A percentile compares a stretch with the other conserved stretches of the same genome.
Evolutionary conservation across 495 filamentous ascomycete genomes (phyloP).

Genomic region (Chaetomium fimeti): DNA sequence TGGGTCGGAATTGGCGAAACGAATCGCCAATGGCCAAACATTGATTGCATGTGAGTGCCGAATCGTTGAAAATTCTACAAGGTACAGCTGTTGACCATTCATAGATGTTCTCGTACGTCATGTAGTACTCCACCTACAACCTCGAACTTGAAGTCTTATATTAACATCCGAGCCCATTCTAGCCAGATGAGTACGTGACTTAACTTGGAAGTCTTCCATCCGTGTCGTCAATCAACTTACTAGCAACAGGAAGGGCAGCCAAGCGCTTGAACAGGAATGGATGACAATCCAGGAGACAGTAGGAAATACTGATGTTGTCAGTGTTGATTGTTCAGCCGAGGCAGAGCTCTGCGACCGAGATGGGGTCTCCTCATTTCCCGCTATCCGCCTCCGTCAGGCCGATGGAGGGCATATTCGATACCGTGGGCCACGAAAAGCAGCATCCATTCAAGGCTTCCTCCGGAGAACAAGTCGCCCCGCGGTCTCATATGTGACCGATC

Average conservation of each 20-base stretch:
- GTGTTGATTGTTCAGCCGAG: conserved; percentile 46
- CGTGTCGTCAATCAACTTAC: neutral
- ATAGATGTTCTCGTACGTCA: conserved; percentile 3
- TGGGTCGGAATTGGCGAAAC: conserved; percentile 32
- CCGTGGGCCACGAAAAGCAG: conserved; percentile 42
- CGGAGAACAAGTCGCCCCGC: conserved; percentile 39
- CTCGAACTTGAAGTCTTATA: neutral
- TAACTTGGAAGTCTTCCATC: no score
- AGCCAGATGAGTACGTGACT: conserved; percentile 3
- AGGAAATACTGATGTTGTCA: conserved; percentile 31
- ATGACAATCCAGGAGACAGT: conserved; percentile 30
- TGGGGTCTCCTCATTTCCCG: conserved; percentile 47
- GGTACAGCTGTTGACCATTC: neutral
- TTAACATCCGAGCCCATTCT: neutral
- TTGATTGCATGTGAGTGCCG: conserved; percentile 48
- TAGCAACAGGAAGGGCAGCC: conserved; percentile 33
- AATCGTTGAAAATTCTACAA: no score
- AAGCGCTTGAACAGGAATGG: conserved; percentile 45
- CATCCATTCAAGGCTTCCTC: conserved; percentile 43
- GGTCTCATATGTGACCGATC: conserved; percentile 31
- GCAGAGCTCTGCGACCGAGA: conserved; percentile 41
- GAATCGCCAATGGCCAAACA: conserved; percentile 33
- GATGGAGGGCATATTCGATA: conserved; percentile 38
- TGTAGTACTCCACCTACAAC: no score
- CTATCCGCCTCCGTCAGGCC: conserved; percentile 47